Conservation (phyloP, 352 stramenopile genomes). For the Phytophthora sansomeana region DNA sequence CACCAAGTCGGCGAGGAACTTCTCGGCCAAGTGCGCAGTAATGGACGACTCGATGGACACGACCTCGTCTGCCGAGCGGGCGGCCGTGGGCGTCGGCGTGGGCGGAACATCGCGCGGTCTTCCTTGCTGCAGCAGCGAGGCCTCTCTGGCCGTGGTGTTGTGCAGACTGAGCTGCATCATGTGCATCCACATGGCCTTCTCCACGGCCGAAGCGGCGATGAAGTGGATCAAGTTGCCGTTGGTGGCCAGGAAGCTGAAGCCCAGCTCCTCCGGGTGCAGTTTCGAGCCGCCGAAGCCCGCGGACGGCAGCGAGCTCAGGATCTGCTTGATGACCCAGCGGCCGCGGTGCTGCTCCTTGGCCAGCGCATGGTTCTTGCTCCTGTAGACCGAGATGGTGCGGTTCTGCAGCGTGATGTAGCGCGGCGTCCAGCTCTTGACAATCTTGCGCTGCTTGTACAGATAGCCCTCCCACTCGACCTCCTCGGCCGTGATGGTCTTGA, state of each 20-base stretch:
- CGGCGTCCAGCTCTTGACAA: conserved; percentile 91
- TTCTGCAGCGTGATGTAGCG: conserved; percentile 90
- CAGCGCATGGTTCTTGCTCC: conserved; percentile 87
- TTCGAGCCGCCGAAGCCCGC: conserved; percentile 84
- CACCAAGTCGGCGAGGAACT: conserved; percentile 74
- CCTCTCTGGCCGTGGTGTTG: conserved; percentile 52
- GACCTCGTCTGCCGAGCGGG: conserved; percentile 53
- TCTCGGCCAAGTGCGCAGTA: conserved; percentile 72
- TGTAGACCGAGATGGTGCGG: conserved; percentile 84
- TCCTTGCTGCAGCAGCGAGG: conserved; percentile 48
- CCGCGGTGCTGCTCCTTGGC: conserved; percentile 82
- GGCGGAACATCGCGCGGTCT: conserved; percentile 38
- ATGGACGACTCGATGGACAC: conserved; percentile 66
- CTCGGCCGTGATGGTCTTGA: conserved; percentile 88
- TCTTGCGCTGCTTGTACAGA: conserved; percentile 91
- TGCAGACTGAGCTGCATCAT: conserved; percentile 80
- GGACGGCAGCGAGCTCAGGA: conserved; percentile 79
- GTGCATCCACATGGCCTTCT: conserved; percentile 87
- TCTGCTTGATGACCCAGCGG: conserved; percentile 85
- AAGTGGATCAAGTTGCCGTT: conserved; percentile 89
- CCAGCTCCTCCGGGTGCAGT: conserved; percentile 76
- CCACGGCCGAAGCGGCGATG: conserved; percentile 74
- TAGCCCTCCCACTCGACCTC: conserved; percentile 91
- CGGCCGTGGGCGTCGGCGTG: conserved; percentile 29
- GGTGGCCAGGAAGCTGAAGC: conserved; percentile 86